phyloP scores from a whole-genome alignment of 2,329 filamentous ascomycete species.

The Biscogniauxia sp. region DNA sequence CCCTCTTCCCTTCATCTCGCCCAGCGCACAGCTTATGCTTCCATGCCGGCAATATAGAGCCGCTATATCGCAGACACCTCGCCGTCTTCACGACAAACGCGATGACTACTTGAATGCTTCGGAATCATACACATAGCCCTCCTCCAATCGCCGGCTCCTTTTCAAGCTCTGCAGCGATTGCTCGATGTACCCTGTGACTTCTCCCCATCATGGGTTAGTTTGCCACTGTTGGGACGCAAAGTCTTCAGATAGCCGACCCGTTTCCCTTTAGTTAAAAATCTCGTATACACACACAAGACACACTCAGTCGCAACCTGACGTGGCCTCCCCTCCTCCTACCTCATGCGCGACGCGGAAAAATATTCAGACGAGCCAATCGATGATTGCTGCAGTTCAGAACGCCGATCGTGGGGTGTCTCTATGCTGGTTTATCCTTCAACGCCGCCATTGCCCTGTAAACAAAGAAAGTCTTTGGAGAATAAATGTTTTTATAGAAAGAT shows the following conservation, averaged over 20 bases:
- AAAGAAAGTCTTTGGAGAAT: constrained; percentile 27
- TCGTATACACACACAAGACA: constrained; percentile 23
- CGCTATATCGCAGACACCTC: constrained; percentile 13
- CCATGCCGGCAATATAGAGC: constrained; percentile 14
- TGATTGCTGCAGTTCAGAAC: constrained; percentile 28
- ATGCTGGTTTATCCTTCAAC: constrained; percentile 37
- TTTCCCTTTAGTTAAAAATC: constrained; percentile 12
- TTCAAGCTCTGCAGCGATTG: constrained; percentile 17
- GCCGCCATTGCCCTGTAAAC: constrained; percentile 30
- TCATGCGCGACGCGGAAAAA: constrained; percentile 20
- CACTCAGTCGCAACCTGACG: not conserved
- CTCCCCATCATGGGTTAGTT: constrained; percentile 5
- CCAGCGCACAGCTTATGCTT: constrained; percentile 14
- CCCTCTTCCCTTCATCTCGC: constrained; percentile 10
- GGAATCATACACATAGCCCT: constrained; percentile 13
- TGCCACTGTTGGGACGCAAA: constrained; percentile 13
- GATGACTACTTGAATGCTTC: constrained; percentile 14
- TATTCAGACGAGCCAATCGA: constrained; percentile 27
- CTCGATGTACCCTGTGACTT: constrained; percentile 12
- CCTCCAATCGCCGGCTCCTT: constrained; percentile 10
- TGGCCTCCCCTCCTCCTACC: constrained; percentile 11
- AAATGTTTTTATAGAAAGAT: constrained; percentile 23
- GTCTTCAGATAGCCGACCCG: constrained; percentile 12
- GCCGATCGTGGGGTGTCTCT: constrained; percentile 31
- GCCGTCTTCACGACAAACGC: constrained; percentile 19